Evolutionary conservation across 2,329 filamentous ascomycete species (phyloP).

Genomic region (Clarireedia paspali): DNA sequence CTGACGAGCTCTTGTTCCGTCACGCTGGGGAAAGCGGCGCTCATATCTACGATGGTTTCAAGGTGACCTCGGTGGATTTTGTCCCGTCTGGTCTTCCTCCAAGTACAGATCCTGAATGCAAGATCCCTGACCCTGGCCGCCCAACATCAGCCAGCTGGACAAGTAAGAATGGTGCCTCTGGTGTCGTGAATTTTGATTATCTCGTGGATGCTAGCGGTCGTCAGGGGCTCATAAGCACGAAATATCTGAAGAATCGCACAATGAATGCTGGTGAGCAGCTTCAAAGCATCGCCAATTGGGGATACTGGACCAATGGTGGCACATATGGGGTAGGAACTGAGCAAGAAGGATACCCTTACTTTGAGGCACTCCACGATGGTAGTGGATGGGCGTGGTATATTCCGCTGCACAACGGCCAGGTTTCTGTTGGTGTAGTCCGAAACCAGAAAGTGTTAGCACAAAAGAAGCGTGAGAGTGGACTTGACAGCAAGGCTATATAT

Average conservation of each 20-base stretch:
- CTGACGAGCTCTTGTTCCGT: neutral
- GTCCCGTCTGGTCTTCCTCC: neutral
- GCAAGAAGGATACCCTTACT: neutral
- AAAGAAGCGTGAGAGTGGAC: neutral
- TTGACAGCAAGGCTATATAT: too few relatives aligned
- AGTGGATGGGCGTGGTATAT: constrained; percentile 8
- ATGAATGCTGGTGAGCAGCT: neutral
- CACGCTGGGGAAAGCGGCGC: constrained; percentile 3
- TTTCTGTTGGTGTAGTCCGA: too few relatives aligned
- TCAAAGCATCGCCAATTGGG: neutral
- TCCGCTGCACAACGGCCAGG: neutral
- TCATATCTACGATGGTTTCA: neutral
- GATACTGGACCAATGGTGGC: neutral
- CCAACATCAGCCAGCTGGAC: too few relatives aligned
- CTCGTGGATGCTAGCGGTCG: constrained; percentile 3
- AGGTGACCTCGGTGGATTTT: constrained; percentile 1
- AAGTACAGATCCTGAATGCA: neutral
- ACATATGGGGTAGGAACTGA: constrained; percentile 2
- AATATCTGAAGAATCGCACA: constrained; percentile 6
- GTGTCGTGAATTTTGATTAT: constrained; percentile 1
- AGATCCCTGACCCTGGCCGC: too few relatives aligned
- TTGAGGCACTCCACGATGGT: neutral
- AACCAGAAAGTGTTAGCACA: neutral
- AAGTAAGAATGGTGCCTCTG: neutral
- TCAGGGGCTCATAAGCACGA: neutral